Percentiles rank a stretch among this genome's conserved stretches.
Conservation (phyloP, 2,329 filamentous ascomycete species). For the Penicillium rolfsii region DNA sequence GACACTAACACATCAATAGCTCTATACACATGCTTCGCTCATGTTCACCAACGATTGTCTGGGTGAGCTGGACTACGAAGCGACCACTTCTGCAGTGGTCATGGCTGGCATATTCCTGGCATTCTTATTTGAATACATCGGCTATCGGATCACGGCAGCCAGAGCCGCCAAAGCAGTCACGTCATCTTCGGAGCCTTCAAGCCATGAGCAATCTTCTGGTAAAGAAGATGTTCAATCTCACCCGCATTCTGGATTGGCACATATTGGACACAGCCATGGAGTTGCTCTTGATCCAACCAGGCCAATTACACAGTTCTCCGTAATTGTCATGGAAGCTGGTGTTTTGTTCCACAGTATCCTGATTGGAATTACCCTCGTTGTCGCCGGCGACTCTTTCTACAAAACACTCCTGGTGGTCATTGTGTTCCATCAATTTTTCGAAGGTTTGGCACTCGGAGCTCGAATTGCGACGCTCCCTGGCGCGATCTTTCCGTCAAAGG, state of each 20-base stretch:
- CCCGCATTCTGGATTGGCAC: constrained; percentile 22
- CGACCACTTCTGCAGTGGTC: constrained; percentile 68
- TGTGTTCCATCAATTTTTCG: constrained; percentile 77
- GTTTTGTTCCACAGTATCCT: constrained; percentile 72
- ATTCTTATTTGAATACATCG: constrained; percentile 70
- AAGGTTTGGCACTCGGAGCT: constrained; percentile 73
- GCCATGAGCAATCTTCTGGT: constrained; percentile 7
- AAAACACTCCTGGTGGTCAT: constrained; percentile 64
- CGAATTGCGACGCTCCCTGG: constrained; percentile 64
- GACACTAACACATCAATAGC: constrained; percentile 46
- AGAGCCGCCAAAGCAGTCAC: constrained; percentile 25
- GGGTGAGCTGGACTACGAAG: constrained; percentile 68
- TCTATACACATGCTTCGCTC: constrained; percentile 71
- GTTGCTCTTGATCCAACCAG: constrained; percentile 32
- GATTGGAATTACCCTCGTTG: constrained; percentile 54
- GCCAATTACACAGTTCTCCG: constrained; percentile 58
- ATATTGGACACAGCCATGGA: constrained; percentile 42
- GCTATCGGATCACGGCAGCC: constrained; percentile 59
- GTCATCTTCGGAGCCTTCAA: constrained; percentile 5
- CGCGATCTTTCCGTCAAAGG: constrained; percentile 46
- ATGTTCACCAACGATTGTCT: constrained; percentile 75
- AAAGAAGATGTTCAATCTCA: constrained; percentile 15
- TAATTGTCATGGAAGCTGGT: constrained; percentile 72
- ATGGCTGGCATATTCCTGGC: constrained; percentile 75
- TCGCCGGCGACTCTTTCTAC: constrained; percentile 56